Base-by-base conservation (phyloP, 2,329 filamentous ascomycete species). In the Neofusicoccum laricinum region DNA sequence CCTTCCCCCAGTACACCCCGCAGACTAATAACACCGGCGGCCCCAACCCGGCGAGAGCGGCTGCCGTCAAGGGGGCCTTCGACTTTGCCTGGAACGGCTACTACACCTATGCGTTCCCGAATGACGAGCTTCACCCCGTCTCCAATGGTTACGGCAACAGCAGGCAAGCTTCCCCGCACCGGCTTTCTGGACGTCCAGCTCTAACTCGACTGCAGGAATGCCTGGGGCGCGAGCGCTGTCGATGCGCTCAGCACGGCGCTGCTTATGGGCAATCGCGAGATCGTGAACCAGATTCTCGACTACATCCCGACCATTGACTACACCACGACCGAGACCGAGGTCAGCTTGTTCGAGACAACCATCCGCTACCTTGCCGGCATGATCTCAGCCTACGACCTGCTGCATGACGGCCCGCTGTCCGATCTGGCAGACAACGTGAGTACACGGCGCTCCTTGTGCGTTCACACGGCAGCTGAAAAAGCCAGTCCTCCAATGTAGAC, bases 291-390 rank as follows among this genome's bases (percentile, higher is more conserved):
- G 61, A 93, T 96, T 67, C 76, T 96, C 19, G 81, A 89, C 5
- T 88, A 88, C 72, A 85, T 96, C 50, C 84, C 86, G 0, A 85
- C 78, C 0, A 89, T 96, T 71, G 81, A 96, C 75, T 96, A 91
- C 72, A 84, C 84, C 46, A 79, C 81, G 11, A 90, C 89, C 2
- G 11, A 66, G 0, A 67, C 67, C 1, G 77, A 81, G 10, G 87
- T 96, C 55, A 94, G 90, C 41, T 77, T 97, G 7, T 97, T 97
- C 71, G 93, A 97, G 77, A 96, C 92, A 0, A 97, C 91, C 0
- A 96, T 97, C 71, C 88, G 93, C 32, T 96, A 96, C 71, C 79
- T 97, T 0, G 93, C 86, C 10, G 93, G 92, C 15, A 82, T 97
- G 70, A 73, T 97, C 8, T 90, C 92, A 2, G 91, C 82, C 3